Percentiles rank a stretch among this genome's conserved stretches.
phyloP scores from a whole-genome alignment of 768 basidiomycete species.

The Pleurotus eryngii region DNA sequence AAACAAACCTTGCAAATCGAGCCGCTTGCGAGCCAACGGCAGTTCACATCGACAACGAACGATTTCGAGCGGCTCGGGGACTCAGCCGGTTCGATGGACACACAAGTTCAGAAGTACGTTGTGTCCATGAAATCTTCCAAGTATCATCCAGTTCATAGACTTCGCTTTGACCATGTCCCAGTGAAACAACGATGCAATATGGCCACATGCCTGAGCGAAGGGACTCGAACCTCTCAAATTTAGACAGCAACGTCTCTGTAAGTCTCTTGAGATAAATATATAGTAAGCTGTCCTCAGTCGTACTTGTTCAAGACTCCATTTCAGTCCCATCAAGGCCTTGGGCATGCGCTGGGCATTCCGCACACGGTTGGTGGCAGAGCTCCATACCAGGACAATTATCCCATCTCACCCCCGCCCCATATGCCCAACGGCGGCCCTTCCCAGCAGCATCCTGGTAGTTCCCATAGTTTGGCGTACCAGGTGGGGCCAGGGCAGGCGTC shows the following conservation, averaged over 20 bases:
- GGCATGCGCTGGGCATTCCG: constrained; percentile 58
- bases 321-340: constrained; percentile 55
- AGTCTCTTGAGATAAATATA: constrained; percentile 26
- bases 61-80: constrained; percentile 11
- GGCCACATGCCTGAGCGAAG: constrained; percentile 54
- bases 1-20: constrained; percentile 27
- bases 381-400: constrained; percentile 27
- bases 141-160: background rate
- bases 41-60: constrained; percentile 12
- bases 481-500: constrained; percentile 21
- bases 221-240: constrained; percentile 49
- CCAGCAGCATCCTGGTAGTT: constrained; percentile 9
- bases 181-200: constrained; percentile 62
- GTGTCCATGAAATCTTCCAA: constrained; percentile 3
- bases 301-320: constrained; percentile 42
- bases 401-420: constrained; percentile 38
- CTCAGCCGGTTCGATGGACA: constrained; percentile 36
- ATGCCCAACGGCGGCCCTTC: constrained; percentile 24
- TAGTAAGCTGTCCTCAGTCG: constrained; percentile 24
- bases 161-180: constrained; percentile 27
- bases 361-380: constrained; percentile 32
- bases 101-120: constrained; percentile 37
- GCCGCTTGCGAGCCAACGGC: constrained; percentile 24
- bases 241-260: constrained; percentile 61
- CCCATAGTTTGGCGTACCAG: background rate